Conservation (phyloP, 208 protist species). For the Crithidia acanthocephali region DNA sequence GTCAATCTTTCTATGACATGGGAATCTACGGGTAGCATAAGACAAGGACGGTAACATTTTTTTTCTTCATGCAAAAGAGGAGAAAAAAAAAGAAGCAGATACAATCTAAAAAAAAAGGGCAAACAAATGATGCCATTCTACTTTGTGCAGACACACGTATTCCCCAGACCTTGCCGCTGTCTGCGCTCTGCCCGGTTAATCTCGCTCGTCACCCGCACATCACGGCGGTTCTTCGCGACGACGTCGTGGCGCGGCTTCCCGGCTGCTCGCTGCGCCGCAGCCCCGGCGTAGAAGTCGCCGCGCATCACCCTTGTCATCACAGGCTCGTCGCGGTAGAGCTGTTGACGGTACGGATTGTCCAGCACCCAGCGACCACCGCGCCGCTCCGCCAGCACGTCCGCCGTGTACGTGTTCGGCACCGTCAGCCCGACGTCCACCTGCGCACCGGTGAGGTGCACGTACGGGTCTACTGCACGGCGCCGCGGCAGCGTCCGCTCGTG, state of each 20-base stretch:
- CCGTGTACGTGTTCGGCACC: constrained; percentile 57
- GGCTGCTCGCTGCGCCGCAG: constrained; percentile 8
- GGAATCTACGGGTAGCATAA: too few species aligned
- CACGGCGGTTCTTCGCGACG: constrained; percentile 44
- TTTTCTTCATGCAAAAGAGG: too few species aligned
- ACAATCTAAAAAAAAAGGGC: constrained; percentile 11
- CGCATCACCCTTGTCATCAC: constrained; percentile 82
- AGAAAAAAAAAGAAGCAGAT: constrained; percentile 25
- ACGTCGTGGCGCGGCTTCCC: constrained; percentile 27
- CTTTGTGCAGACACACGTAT: constrained; percentile 12
- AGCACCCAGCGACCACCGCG: constrained; percentile 54
- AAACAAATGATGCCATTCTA: not conserved
- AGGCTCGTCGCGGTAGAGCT: constrained; percentile 66
- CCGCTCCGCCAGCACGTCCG: constrained; percentile 39
- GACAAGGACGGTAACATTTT: too few species aligned
- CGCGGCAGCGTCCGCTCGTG: constrained; percentile 74
- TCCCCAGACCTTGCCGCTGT: not conserved
- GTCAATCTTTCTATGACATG: too few species aligned
- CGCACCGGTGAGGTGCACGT: constrained; percentile 59
- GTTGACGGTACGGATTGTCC: constrained; percentile 73
- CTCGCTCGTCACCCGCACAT: constrained; percentile 56
- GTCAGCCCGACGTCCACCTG: constrained; percentile 37
- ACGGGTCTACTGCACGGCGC: constrained; percentile 58
- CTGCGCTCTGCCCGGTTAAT: constrained; percentile 42
- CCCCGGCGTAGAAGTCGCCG: constrained; percentile 67